phyloP scores from a whole-genome alignment of 768 basidiomycete species.

The Sarcomyxa edulis region DNA sequence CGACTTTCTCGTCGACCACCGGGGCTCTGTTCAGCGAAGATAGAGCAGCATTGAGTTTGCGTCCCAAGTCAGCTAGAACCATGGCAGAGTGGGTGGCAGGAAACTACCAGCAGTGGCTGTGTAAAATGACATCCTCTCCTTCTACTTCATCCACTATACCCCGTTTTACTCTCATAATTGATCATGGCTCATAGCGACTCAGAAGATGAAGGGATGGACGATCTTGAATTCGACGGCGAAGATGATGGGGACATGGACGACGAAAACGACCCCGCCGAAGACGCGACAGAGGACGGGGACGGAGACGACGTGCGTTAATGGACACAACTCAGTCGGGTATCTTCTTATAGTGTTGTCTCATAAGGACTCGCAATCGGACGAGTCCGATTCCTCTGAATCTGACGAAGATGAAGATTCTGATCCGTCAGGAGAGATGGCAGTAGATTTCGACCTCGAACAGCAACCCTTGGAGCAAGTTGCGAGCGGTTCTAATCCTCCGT shows the following conservation, averaged over 20 bases:
- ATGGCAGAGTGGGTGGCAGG: constrained; percentile 39
- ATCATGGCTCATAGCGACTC: constrained; percentile 54
- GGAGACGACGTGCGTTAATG: constrained; percentile 58
- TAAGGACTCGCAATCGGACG: constrained; percentile 57
- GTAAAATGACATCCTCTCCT: neutral
- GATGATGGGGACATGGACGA: constrained; percentile 55
- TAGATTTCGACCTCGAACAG: constrained; percentile 19
- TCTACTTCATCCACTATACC: constrained; percentile 1
- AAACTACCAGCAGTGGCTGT: constrained; percentile 7
- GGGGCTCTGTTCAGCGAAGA: constrained; percentile 83
- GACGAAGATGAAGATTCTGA: constrained; percentile 42
- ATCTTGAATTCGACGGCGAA: constrained; percentile 49
- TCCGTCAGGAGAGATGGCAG: constrained; percentile 18
- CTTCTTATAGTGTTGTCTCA: neutral
- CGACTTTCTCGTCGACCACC: constrained; percentile 87
- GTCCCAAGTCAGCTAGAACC: constrained; percentile 95
- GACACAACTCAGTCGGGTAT: neutral
- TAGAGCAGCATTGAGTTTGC: constrained; percentile 89
- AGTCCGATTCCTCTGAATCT: constrained; percentile 44
- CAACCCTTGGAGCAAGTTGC: constrained; percentile 15
- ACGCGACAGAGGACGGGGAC: constrained; percentile 58
- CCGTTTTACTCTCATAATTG: constrained; percentile 3
- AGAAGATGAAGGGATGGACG: constrained; percentile 57
- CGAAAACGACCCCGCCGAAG: constrained; percentile 39
- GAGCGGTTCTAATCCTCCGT: constrained; percentile 12